These are phyloP conservation scores for Metschnikowia koreensis DNA, from an alignment of 805 yeast genomes.

Conservation along the genomic window DNA sequence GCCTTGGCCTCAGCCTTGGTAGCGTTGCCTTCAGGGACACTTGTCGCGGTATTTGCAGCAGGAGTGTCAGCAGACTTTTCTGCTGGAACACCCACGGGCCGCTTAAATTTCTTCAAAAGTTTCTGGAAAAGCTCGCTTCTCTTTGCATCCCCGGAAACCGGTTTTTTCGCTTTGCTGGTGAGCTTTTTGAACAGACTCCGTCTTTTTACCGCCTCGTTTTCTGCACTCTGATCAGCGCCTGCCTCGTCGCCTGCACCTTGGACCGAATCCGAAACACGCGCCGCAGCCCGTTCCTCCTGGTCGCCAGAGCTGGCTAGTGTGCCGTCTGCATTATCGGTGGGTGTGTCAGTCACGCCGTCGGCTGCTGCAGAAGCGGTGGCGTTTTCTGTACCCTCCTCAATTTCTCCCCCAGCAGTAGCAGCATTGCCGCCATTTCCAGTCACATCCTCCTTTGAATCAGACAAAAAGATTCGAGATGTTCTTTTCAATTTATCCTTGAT, in stretches of 20 bases:
- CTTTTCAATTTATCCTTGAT: conserved; percentile 18
- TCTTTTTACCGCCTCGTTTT: conserved; percentile 8
- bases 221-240: conserved; percentile 6
- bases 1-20: neutral
- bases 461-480: conserved; percentile 16
- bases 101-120: conserved; percentile 36
- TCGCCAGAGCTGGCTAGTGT: conserved; percentile 11
- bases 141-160: conserved; percentile 22
- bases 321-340: conserved; percentile 9
- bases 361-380: conserved; percentile 2
- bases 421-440: conserved; percentile 1
- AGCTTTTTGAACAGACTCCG: conserved; percentile 9
- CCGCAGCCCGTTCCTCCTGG: conserved; percentile 4
- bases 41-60: neutral
- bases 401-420: neutral
- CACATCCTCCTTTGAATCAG: conserved; percentile 16
- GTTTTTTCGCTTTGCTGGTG: conserved; percentile 19
- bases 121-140: conserved; percentile 39
- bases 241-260: conserved; percentile 3
- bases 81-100: conserved; percentile 17
- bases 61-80: neutral
- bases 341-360: neutral
- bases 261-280: conserved; percentile 9
- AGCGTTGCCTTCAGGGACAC: neutral
- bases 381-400: neutral